Percentiles rank a stretch among this genome's conserved stretches.
These are phyloP conservation scores for Penicillium sp. DNA, from an alignment of 2,329 filamentous ascomycete species.

Conservation along the genomic window DNA sequence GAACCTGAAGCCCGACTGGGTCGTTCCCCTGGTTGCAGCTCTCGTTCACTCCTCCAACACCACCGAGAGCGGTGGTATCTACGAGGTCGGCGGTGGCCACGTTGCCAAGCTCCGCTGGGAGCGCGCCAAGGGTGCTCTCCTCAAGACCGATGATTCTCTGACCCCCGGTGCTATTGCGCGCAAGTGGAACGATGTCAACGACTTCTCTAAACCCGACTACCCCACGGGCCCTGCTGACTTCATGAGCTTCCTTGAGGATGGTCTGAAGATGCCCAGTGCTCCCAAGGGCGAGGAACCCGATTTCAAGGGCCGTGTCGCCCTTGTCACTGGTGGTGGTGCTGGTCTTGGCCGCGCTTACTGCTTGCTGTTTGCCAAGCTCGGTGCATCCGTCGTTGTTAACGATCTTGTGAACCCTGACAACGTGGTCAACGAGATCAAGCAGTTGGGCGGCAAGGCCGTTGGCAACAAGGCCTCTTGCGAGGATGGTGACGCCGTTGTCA, in stretches of 20 bases:
- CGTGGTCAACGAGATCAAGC: slow-evolving; percentile 89
- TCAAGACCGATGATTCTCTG: slow-evolving; percentile 84
- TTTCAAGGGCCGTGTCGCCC: slow-evolving; percentile 79
- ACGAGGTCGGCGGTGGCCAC: slow-evolving; percentile 90
- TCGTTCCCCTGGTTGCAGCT: slow-evolving; percentile 86
- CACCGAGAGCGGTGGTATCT: slow-evolving; percentile 81
- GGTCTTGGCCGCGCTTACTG: slow-evolving; percentile 90
- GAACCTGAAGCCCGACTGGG: slow-evolving; percentile 86
- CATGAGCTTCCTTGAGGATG: slow-evolving; percentile 78
- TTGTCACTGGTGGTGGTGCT: slow-evolving; percentile 84
- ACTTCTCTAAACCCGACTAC: slow-evolving; percentile 82
- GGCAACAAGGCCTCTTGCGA: slow-evolving; percentile 92
- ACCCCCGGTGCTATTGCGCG: slow-evolving; percentile 83
- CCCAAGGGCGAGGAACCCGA: slow-evolving; percentile 70
- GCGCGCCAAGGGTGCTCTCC: slow-evolving; percentile 79
- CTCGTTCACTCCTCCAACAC: slow-evolving; percentile 84
- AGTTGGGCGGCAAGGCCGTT: slow-evolving; percentile 81
- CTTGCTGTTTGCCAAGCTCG: slow-evolving; percentile 80
- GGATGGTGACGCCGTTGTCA: slow-evolving; percentile 86
- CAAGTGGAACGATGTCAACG: slow-evolving; percentile 83
- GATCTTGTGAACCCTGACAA: slow-evolving; percentile 89
- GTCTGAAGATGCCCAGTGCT: slow-evolving; percentile 72
- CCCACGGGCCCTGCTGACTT: slow-evolving; percentile 86
- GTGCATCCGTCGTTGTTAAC: slow-evolving; percentile 87
- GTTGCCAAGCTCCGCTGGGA: slow-evolving; percentile 94